Conservation (phyloP, 768 basidiomycete species). For the Gymnopilus dilepis region DNA sequence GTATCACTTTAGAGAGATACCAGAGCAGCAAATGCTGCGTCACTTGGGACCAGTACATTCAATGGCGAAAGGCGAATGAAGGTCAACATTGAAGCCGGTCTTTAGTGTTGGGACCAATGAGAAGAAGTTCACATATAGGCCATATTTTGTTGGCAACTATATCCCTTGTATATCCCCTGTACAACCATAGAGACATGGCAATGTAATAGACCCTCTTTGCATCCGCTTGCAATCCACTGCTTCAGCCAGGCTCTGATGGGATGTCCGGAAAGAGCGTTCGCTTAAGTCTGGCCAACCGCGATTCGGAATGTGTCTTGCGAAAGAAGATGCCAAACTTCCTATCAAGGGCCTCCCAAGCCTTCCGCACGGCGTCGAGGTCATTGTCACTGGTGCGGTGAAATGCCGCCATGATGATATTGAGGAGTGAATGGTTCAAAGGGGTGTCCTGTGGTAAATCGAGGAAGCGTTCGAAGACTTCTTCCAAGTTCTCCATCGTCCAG, state of each 20-base stretch:
- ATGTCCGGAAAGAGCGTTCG: constrained; percentile 39
- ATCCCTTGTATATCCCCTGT: constrained; percentile 9
- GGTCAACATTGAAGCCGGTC: constrained; percentile 16
- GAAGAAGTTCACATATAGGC: not conserved
- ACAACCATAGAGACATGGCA: constrained; percentile 6
- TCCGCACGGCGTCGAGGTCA: constrained; percentile 54
- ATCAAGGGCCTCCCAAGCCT: constrained; percentile 63
- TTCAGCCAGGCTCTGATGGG: not conserved
- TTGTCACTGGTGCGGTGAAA: constrained; percentile 63
- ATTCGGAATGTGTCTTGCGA: constrained; percentile 43
- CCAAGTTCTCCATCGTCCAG: constrained; percentile 67
- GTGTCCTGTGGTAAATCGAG: constrained; percentile 54
- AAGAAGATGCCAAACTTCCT: constrained; percentile 51
- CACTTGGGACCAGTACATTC: constrained; percentile 76
- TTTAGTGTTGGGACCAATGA: constrained; percentile 3
- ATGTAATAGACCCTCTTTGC: constrained; percentile 8
- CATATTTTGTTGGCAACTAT: not conserved
- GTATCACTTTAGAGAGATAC: constrained; percentile 79
- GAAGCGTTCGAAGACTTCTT: constrained; percentile 64
- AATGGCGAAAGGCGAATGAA: constrained; percentile 65
- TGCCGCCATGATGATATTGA: constrained; percentile 74
- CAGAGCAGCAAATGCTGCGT: constrained; percentile 75
- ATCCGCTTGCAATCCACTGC: too few relatives aligned
- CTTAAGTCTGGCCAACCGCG: constrained; percentile 48
- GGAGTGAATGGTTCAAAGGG: constrained; percentile 47